Base-by-base conservation (phyloP, 176 grass and related monocot species). In the Sorghum bicolor region DNA sequence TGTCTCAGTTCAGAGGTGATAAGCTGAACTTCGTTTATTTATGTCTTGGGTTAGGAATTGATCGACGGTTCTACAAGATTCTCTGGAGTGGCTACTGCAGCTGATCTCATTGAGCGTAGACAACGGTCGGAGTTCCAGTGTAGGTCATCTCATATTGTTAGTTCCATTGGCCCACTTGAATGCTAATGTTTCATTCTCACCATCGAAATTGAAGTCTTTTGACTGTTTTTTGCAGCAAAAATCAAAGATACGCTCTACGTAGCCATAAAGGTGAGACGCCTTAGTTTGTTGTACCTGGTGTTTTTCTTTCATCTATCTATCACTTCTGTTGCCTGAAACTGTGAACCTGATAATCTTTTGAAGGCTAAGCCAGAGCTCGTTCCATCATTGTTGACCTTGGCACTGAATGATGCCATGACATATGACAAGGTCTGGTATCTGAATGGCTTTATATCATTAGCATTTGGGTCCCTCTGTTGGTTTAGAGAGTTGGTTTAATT, bases 111-210 rank as follows among this genome's bases (percentile, higher is more conserved):
- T 66, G 91, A 99, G 62, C 91, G 87, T 34, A 85, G 96, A 24
- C 96, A 99, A 74, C 93, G 93, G 24, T 90, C 87, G 28, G 96
- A 99, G 82, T 99, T 99, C 72, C 96, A 99, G 80, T 99, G 96
- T 99, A 89, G 70, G 91, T 85, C 29, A 53, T 36, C 67, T 85
- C 25, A 37, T 50, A 20, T 8, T 47, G 33, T 20, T 67, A 5
- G 20, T 83, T 70, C 15, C 60, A 10, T 10, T 57, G 26, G 8
- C 41, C 15, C 10, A 19, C n/a, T 63, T 72, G 15, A 52, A 78
- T 83, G 28, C 10, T 14, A 70, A 70, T 64, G 72, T 20, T 34
- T 30, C 13, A 30, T 64, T 64, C 60, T 29, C 25, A 20, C 38
- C 16, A 19, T 79, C 24, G 15, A 36, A n/a, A 64, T 41, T 75